phyloP scores from a whole-genome alignment of 2,329 filamentous ascomycete species.

The Zelopaecilomyces penicillatus region DNA sequence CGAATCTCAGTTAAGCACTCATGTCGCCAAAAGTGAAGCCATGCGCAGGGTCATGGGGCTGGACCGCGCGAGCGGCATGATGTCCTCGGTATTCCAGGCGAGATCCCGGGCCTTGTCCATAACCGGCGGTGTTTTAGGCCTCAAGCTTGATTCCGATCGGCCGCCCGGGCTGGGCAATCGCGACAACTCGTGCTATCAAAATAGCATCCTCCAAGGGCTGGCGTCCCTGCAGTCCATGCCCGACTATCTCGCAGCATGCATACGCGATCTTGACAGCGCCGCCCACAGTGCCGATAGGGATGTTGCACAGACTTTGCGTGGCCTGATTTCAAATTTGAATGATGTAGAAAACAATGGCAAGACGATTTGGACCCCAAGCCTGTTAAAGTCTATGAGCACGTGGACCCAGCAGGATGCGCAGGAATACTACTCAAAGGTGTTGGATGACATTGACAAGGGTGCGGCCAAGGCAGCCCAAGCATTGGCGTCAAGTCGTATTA shows the following conservation, averaged over 20 bases:
- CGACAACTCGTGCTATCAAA: constrained; percentile 97
- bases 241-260: constrained; percentile 50
- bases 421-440: constrained; percentile 87
- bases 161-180: constrained; percentile 75
- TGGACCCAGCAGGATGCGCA: constrained; percentile 97
- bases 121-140: constrained; percentile 33
- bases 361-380: constrained; percentile 71
- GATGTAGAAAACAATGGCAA: constrained; percentile 61
- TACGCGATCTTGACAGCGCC: constrained; percentile 18
- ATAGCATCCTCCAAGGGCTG: constrained; percentile 82
- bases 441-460: constrained; percentile 79
- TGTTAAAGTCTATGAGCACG: constrained; percentile 85
- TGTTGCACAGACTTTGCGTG: constrained; percentile 45
- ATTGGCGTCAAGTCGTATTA: not conserved
- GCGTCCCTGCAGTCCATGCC: constrained; percentile 65
- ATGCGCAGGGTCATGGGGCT: constrained; percentile 56
- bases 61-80: constrained; percentile 42
- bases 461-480: constrained; percentile 40
- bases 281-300: constrained; percentile 21
- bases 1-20: constrained; percentile 30
- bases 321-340: constrained; percentile 63
- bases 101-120: constrained; percentile 49
- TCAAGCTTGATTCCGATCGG: constrained; percentile 32
- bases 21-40: constrained; percentile 55
- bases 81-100: constrained; percentile 49